These are phyloP conservation scores for Aspergillus asperescens DNA, from an alignment of 495 filamentous ascomycete genomes.

Conservation along the genomic window DNA sequence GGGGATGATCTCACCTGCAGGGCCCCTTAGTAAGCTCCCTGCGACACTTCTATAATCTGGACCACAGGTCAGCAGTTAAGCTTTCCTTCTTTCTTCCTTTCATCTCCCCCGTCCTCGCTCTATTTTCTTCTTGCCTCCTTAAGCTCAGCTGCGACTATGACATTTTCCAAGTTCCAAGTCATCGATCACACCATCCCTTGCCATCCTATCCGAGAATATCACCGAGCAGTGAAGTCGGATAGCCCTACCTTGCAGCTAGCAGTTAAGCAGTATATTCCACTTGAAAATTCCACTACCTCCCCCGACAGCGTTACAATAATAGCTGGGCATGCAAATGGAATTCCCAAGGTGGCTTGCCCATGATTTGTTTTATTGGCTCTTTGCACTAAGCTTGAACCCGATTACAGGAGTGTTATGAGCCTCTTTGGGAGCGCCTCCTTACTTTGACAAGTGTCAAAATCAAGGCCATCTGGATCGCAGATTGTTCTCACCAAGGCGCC, in stretches of 20 bases:
- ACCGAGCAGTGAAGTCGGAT: background rate
- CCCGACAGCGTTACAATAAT: conserved; percentile 66
- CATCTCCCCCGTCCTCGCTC: no score
- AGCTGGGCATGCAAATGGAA: conserved; percentile 67
- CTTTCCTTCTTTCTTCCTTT: no score
- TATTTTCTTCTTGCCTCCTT: no score
- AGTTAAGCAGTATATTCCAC: conserved; percentile 68
- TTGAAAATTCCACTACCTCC: conserved; percentile 47
- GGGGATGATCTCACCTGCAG: no score
- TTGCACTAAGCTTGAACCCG: background rate
- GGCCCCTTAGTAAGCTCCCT: no score
- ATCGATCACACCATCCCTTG: conserved; percentile 6
- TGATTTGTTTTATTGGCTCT: background rate
- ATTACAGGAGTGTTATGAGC: conserved; percentile 66
- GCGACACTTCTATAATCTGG: no score
- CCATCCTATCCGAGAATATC: conserved; percentile 2
- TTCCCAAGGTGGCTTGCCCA: conserved; percentile 52
- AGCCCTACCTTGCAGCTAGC: conserved; percentile 42
- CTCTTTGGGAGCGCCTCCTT: conserved; percentile 63
- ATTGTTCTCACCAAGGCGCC: conserved; percentile 60
- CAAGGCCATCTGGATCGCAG: conserved; percentile 66
- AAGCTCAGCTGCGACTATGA: no score
- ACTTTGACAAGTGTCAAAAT: conserved; percentile 30
- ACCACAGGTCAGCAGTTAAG: no score
- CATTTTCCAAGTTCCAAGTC: background rate